phyloP scores from a whole-genome alignment of 257 asterid genomes.

The Mitragyna speciosa region DNA sequence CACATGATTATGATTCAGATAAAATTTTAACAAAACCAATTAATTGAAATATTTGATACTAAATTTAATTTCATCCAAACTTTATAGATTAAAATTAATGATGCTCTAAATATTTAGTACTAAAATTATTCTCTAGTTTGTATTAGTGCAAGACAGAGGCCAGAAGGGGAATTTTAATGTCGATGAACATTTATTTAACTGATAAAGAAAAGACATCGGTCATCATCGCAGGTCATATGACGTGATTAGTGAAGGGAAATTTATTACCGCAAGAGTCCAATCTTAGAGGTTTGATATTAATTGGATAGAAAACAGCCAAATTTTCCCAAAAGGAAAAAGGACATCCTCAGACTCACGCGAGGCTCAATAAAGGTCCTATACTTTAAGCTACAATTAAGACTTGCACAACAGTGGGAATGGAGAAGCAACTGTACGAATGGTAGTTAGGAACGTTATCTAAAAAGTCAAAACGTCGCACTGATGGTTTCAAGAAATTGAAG shows the following conservation, averaged over 20 bases:
- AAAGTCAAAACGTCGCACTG: slow-evolving; percentile 65
- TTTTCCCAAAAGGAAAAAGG: slow-evolving; percentile 15
- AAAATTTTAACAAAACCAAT: too few relatives aligned
- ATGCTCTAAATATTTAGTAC: too few relatives aligned
- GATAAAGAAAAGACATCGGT: slow-evolving; percentile 18
- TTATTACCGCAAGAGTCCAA: slow-evolving; percentile 39
- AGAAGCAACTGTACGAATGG: slow-evolving; percentile 27
- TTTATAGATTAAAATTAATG: too few relatives aligned
- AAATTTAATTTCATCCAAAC: too few relatives aligned
- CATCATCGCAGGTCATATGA: slow-evolving; percentile 29
- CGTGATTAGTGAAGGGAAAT: slow-evolving; percentile 40
- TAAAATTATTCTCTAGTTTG: too few relatives aligned
- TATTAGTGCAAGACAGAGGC: not conserved
- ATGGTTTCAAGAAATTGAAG: slow-evolving; percentile 38
- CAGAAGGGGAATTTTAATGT: not conserved
- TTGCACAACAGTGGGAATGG: not conserved
- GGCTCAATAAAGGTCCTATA: slow-evolving; percentile 49
- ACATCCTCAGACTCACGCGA: slow-evolving; percentile 44
- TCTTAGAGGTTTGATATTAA: slow-evolving; percentile 38
- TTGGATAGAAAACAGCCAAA: slow-evolving; percentile 28
- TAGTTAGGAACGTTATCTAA: slow-evolving; percentile 33
- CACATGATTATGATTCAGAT: too few relatives aligned
- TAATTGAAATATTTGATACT: too few relatives aligned
- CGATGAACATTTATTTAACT: not conserved
- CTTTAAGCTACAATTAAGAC: slow-evolving; percentile 3